Evolutionary conservation across 1,284 basidiomycete genomes (phyloP), one percentile per base, ranked within the genome.

Genomic region (Naganishia liquefaciens): DNA sequence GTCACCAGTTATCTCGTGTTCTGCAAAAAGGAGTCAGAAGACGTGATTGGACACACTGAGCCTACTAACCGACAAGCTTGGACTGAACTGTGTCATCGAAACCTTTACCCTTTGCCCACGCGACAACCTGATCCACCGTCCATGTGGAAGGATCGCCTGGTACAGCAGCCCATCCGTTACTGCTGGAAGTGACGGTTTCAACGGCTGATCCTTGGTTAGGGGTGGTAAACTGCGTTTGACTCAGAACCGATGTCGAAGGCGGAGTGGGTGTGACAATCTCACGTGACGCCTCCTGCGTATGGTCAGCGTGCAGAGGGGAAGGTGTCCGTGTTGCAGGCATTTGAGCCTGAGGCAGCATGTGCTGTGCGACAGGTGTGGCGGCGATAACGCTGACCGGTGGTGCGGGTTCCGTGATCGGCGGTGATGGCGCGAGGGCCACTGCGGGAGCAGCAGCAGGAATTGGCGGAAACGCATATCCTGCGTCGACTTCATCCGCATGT

Each of bases 1-100:
- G 72, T 99, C 96, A 17, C 96, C 95, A 0, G 93, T 91, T 67
- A 99, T 99, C 78, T 99, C 95, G 84, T 99, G 94, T 79, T 96
- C 93, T 90, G 74, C 27, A 21, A 23, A n/a, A 44, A 57, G 17
- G 21, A 37, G 6, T 27, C 17, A 50, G 53, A 49, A 13, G 3
- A 21, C 19, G 25, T 27, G 5, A 2, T n/a, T 6, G 9, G 27
- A n/a, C 21, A 21, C 19, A 23, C 5, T 11, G 9, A 23, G n/a
- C 2, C 44, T 10, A 80, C 85, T 67, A 69, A 90, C 90, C 91
- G 49, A 82, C 85, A 73, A 99, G 97, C 77, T 92, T 95, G 70
- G 86, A 84, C 68, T 88, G 87, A 1, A 93, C 87, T 52, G 84
- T 82, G 62, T 88, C 84, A 70, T 95, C 93, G 70, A 98, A 96